Evolutionary conservation across 1,284 basidiomycete species (phyloP), one percentile per base, ranked within the genome.

Genomic region (Leccinum glutinopallens): DNA sequence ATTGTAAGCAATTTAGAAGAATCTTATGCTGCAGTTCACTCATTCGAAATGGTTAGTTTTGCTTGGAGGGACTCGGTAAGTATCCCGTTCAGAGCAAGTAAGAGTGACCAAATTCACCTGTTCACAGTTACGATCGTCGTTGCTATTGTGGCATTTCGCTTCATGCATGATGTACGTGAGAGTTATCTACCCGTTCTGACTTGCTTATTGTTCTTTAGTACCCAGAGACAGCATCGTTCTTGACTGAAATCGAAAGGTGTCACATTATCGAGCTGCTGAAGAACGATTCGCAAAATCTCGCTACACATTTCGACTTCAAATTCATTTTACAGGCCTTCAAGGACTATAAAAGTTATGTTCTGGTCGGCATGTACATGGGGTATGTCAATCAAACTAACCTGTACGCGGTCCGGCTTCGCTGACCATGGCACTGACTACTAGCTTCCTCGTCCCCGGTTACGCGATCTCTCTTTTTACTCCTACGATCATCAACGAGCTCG

Each of bases 51-150:
- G 63, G 4, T 15, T 57, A 76, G 74, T 76, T 76, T 59, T 69
- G 69, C n/a, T 54, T 76, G 25, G 74, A 76, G 66, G 74, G 74
- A 37, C 49, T 71, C 58, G 61, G 69, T 70, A n/a, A 49, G 58
- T 51, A 25, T 32, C 2, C n/a, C 17, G 22, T n/a, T 41, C 19
- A 25, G 13, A 25, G 15, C 1, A n/a, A 39, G 15, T 10, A 4
- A 17, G 39, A 13, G 39, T 58, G 17, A 39, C 10, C 10, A 39
- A 41, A 5, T 17, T 58, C 5, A 5, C 39, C 17, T n/a, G 19
- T 41, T 39, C 29, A 58, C 22, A 58, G 57, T 9, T 7, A 41
- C 57, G 17, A 17, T 58, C 2, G 25, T 58, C 17, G 57, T 25
- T n/a, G 57, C 37, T n/a, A 15, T 41, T 17, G 22, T 10, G 9